Evolutionary conservation across 1,139 yeast genomes (phyloP).

Genomic region (Candida gigantensis): DNA sequence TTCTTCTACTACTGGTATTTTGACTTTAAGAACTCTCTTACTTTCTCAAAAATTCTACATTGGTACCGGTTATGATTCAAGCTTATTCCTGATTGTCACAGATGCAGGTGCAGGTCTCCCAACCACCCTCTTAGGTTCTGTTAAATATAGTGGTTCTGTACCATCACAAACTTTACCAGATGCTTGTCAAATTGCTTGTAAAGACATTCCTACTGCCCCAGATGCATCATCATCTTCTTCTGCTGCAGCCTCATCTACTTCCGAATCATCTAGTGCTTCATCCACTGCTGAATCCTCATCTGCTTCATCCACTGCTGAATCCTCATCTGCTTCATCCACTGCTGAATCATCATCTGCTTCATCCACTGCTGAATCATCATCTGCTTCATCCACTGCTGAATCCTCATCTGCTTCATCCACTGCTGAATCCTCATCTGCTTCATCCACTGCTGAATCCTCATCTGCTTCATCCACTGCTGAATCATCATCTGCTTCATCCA

Average conservation of each 20-base stretch:
- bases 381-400: conserved; percentile 9
- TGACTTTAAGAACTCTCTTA: conserved; percentile 15
- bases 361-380: too few relatives aligned
- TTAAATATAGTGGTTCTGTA: conserved; percentile 11
- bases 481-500: too few relatives aligned
- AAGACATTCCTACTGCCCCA: conserved; percentile 10
- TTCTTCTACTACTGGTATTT: conserved; percentile 19
- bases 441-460: too few relatives aligned
- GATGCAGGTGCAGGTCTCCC: conserved; percentile 8
- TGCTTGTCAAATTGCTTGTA: conserved; percentile 8
- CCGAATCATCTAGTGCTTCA: conserved; percentile 12
- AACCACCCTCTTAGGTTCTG: conserved; percentile 7
- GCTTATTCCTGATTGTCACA: conserved; percentile 7
- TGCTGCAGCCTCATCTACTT: conserved; percentile 15
- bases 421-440: too few relatives aligned
- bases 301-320: conserved; percentile 13
- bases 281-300: conserved; percentile 13
- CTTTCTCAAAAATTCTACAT: conserved; percentile 16
- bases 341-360: conserved; percentile 24
- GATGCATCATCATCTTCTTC: conserved; percentile 12
- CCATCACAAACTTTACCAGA: conserved; percentile 7
- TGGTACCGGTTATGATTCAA: conserved; percentile 17
- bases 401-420: background rate
- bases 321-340: conserved; percentile 15
- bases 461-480: too few relatives aligned